phyloP scores from a whole-genome alignment of 1,139 yeast genomes.

The Saccharomyces hybrid region DNA sequence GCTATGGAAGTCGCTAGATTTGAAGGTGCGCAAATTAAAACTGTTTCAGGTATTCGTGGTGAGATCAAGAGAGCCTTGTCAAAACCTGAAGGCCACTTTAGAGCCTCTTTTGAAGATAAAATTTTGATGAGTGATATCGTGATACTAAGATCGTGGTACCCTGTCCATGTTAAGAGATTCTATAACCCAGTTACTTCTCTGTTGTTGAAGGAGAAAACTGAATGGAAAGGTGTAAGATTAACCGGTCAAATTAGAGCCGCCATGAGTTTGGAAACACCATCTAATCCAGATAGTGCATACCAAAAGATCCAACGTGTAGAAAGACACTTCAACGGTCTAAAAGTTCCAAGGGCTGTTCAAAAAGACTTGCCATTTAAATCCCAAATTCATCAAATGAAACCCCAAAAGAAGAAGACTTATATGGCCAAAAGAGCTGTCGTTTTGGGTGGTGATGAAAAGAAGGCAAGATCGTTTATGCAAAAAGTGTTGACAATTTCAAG shows the following conservation, averaged over 20 bases:
- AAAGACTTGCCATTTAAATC: constrained; percentile 83
- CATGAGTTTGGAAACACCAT: constrained; percentile 56
- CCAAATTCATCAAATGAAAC: constrained; percentile 81
- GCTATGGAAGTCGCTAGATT: constrained; percentile 93
- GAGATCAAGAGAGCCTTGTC: constrained; percentile 92
- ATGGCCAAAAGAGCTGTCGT: constrained; percentile 91
- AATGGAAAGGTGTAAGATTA: constrained; percentile 94
- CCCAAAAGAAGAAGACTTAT: constrained; percentile 77
- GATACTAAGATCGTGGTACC: constrained; percentile 93
- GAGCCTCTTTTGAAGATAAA: constrained; percentile 98
- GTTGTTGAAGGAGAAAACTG: constrained; percentile 61
- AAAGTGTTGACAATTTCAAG: constrained; percentile 77
- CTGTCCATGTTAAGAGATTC: constrained; percentile 80
- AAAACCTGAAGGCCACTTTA: constrained; percentile 91
- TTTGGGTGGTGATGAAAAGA: constrained; percentile 85
- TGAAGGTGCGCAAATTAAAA: constrained; percentile 94
- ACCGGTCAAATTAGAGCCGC: constrained; percentile 92
- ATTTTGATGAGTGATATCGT: constrained; percentile 82
- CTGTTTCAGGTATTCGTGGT: constrained; percentile 96
- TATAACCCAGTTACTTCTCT: constrained; percentile 95
- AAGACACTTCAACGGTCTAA: constrained; percentile 78
- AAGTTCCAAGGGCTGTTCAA: constrained; percentile 74
- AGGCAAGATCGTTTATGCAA: constrained; percentile 83
- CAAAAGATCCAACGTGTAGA: constrained; percentile 79
- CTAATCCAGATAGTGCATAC: constrained; percentile 60